These are phyloP conservation scores for Calonectria pauciramosa DNA, from an alignment of 2,329 filamentous ascomycete genomes.

Conservation along the genomic window DNA sequence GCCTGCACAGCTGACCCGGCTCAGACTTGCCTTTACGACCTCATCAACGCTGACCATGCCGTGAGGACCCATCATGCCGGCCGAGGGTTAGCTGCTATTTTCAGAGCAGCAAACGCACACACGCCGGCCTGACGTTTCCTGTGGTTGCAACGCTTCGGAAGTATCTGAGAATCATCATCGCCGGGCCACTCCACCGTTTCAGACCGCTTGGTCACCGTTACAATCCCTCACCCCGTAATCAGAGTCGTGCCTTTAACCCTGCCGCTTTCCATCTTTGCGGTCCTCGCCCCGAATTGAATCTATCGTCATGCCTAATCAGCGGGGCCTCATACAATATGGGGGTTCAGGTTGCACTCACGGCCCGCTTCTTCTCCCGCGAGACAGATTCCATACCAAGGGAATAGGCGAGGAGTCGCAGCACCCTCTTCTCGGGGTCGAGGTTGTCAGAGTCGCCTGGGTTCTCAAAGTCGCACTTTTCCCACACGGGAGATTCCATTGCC, in stretches of 20 bases:
- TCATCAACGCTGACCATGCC: conserved; percentile 57
- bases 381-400: conserved; percentile 79
- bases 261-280: conserved; percentile 84
- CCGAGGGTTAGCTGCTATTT: conserved; percentile 56
- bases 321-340: neutral
- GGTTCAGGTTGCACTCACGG: conserved; percentile 66
- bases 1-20: conserved; percentile 50
- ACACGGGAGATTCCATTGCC: conserved; percentile 80
- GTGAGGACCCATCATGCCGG: conserved; percentile 37
- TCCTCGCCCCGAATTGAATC: conserved; percentile 88
- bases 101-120: conserved; percentile 63
- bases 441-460: conserved; percentile 51
- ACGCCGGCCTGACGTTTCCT: conserved; percentile 37
- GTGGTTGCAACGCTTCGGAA: conserved; percentile 69
- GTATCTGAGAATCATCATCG: conserved; percentile 83
- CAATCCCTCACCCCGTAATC: conserved; percentile 57
- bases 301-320: conserved; percentile 48
- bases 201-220: conserved; percentile 34
- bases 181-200: conserved; percentile 48
- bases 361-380: conserved; percentile 91
- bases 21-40: conserved; percentile 77
- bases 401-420: conserved; percentile 82
- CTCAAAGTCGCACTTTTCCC: conserved; percentile 92
- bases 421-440: conserved; percentile 84
- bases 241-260: conserved; percentile 78